Percentiles rank a stretch among this genome's conserved stretches.
phyloP scores from a whole-genome alignment of 169 alveolate genomes.

The Besnoitia besnoiti region DNA sequence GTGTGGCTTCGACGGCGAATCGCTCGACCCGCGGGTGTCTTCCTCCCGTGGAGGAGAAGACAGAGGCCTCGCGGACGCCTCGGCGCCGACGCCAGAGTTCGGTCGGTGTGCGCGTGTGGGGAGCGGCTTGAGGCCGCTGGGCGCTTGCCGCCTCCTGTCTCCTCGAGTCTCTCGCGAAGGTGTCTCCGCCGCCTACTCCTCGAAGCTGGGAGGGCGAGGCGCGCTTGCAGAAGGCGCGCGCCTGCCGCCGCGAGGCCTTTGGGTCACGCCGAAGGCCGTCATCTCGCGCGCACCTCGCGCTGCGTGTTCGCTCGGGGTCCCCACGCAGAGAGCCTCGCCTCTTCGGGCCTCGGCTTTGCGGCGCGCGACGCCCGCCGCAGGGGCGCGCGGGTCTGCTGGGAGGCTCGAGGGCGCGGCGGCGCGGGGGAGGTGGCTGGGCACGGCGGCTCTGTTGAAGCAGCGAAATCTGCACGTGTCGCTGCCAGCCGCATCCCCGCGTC shows the following conservation, averaged over 20 bases:
- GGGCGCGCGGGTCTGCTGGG: too few species aligned
- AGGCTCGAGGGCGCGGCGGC: too few species aligned
- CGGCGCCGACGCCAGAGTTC: background rate
- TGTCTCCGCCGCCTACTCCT: background rate
- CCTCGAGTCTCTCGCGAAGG: background rate
- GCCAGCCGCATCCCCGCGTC: background rate
- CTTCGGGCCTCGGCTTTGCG: background rate
- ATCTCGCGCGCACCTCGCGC: too few species aligned
- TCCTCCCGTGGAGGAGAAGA: background rate
- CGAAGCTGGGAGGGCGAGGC: too few species aligned
- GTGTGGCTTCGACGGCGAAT: background rate
- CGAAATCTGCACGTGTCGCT: slow-evolving; percentile 1
- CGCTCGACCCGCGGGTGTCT: background rate
- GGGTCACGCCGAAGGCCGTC: too few species aligned
- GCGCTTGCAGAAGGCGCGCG: too few species aligned
- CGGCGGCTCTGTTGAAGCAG: background rate
- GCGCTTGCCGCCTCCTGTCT: background rate
- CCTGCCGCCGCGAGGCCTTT: too few species aligned
- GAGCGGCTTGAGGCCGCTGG: background rate
- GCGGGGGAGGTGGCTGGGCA: too few species aligned
- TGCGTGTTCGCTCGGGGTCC: too few species aligned
- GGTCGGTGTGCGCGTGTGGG: background rate
- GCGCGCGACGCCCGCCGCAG: background rate
- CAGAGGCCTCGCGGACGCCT: background rate
- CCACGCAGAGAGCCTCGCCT: background rate